These are phyloP conservation scores for Biancaea sappan DNA, from an alignment of 306 rosid genomes.

Conservation along the genomic window DNA sequence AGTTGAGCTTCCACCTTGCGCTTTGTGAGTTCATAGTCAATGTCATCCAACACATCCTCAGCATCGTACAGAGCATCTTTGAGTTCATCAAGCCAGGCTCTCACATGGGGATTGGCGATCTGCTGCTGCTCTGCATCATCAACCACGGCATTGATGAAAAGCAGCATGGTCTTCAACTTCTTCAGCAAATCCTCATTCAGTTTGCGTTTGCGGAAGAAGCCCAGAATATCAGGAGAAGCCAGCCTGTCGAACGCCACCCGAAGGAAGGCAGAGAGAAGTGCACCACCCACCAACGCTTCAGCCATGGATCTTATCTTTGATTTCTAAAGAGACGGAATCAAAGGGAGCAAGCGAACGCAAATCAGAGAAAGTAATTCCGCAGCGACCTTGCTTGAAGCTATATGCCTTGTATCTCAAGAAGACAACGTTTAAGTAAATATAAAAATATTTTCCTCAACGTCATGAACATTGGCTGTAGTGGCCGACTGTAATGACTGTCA, in stretches of 20 bases:
- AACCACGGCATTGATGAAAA: background rate
- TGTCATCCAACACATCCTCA: constrained; percentile 10
- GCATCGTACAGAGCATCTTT: constrained; percentile 14
- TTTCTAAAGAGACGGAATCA: background rate
- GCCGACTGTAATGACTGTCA: too few relatives aligned
- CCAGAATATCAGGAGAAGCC: constrained; percentile 1
- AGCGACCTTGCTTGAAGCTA: too few relatives aligned
- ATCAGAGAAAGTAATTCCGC: too few relatives aligned
- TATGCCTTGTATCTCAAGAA: too few relatives aligned
- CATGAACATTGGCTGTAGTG: too few relatives aligned
- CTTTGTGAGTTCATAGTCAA: background rate
- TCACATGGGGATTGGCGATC: background rate
- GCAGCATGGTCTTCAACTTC: constrained; percentile 4
- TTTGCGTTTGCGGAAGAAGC: background rate
- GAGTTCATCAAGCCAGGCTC: constrained; percentile 21
- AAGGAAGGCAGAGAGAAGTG: constrained; percentile 37
- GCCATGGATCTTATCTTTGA: constrained; percentile 17
- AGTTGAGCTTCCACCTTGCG: constrained; percentile 17
- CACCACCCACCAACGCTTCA: constrained; percentile 12
- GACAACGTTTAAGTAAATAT: too few relatives aligned
- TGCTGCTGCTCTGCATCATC: constrained; percentile 38
- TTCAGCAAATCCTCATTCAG: background rate
- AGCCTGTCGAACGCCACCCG: constrained; percentile 26
- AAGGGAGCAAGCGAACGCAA: background rate
- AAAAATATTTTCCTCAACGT: too few relatives aligned